Percentiles rank a stretch among this genome's conserved stretches.
phyloP scores from a whole-genome alignment of 202 grass and related monocot genomes.

The Eragrostis tef region DNA sequence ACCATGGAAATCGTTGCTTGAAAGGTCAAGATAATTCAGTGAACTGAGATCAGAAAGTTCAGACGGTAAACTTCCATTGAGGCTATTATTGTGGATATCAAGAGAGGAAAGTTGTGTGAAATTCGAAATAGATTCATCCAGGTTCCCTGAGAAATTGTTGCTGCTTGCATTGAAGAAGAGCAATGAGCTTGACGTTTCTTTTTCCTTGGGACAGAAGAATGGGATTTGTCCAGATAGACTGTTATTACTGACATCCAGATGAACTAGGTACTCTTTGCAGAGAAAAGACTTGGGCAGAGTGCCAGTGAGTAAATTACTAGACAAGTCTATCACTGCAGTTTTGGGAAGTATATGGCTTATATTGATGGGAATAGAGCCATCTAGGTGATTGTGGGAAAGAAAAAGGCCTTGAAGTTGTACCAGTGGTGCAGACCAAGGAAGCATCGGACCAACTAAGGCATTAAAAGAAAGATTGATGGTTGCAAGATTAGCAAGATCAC shows the following conservation, averaged over 20 bases:
- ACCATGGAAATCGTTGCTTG: constrained; percentile 75
- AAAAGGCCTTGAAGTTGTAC: constrained; percentile 79
- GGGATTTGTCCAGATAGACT: constrained; percentile 69
- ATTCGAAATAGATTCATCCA: constrained; percentile 78
- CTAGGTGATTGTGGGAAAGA: constrained; percentile 80
- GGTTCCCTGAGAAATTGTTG: constrained; percentile 72
- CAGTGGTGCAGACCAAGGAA: constrained; percentile 58
- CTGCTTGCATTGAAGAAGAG: constrained; percentile 81
- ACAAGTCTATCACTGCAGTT: constrained; percentile 72
- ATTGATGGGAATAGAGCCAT: constrained; percentile 66
- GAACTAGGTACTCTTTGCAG: constrained; percentile 56
- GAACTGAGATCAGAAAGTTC: constrained; percentile 68
- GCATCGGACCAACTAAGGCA: constrained; percentile 63
- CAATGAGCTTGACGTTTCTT: constrained; percentile 61
- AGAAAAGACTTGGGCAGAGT: constrained; percentile 68
- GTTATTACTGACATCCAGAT: constrained; percentile 85
- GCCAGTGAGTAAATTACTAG: constrained; percentile 71
- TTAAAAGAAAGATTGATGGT: constrained; percentile 82
- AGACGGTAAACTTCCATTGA: constrained; percentile 71
- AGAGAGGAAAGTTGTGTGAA: constrained; percentile 75
- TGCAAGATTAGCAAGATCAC: constrained; percentile 69
- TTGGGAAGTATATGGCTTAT: constrained; percentile 72
- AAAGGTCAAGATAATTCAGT: constrained; percentile 93
- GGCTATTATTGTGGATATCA: constrained; percentile 85
- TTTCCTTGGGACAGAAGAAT: constrained; percentile 53